These are phyloP conservation scores for Anastatica hierochuntica DNA, from an alignment of 345 rosid species.

Conservation along the genomic window DNA sequence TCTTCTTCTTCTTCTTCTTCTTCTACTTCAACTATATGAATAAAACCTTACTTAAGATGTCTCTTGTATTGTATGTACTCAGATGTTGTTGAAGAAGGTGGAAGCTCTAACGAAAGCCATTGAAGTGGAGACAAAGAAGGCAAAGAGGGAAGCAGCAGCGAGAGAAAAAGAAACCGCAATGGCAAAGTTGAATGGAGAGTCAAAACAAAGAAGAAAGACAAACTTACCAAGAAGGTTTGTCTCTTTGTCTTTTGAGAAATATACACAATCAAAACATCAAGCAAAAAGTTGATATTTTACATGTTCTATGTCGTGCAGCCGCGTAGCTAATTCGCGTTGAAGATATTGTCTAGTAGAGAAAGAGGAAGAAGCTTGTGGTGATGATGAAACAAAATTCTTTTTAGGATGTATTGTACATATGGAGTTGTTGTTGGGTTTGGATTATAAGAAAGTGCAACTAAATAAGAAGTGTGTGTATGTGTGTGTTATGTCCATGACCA, in stretches of 20 bases:
- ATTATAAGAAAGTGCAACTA: constrained; percentile 4
- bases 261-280: not conserved
- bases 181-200: constrained; percentile 12
- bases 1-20: no score
- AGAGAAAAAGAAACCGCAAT: constrained; percentile 51
- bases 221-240: constrained; percentile 21
- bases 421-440: constrained; percentile 9
- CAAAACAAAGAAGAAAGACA: constrained; percentile 22
- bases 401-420: constrained; percentile 22
- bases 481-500: no score
- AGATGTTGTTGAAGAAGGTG: constrained; percentile 78
- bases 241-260: not conserved
- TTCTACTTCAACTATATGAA: not conserved
- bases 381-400: no score
- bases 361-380: constrained; percentile 9
- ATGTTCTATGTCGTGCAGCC: constrained; percentile 13
- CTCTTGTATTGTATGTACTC: constrained; percentile 20
- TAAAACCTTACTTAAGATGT: not conserved
- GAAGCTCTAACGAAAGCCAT: constrained; percentile 63
- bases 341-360: constrained; percentile 4
- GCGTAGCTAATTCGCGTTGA: constrained; percentile 13
- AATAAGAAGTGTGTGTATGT: not conserved
- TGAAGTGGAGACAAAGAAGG: constrained; percentile 69
- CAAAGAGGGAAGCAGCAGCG: constrained; percentile 63
- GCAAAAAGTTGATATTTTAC: not conserved